Base-by-base conservation (phyloP, 495 filamentous ascomycete genomes). In the Trichocladium antarcticum region DNA sequence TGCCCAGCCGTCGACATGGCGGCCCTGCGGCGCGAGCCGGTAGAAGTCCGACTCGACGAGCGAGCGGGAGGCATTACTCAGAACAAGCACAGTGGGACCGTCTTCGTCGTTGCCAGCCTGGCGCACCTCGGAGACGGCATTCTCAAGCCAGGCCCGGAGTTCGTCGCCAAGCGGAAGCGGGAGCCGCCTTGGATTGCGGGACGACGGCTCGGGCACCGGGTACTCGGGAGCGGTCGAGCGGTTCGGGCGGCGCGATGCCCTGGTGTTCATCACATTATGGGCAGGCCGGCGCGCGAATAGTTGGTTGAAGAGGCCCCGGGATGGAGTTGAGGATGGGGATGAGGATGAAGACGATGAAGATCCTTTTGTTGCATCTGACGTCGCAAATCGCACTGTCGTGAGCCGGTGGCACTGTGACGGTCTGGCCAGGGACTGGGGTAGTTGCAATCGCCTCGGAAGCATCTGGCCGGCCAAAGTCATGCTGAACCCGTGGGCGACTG, bases 31-130 rank as follows among this genome's bases (percentile, higher is more conserved):
- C 8, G 75, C 67, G 6, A 83, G 54, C 17, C 80, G 74, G 24
- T 75, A 68, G 65, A 86, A 85, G 61, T 86, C 82, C 52, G 70
- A 71, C 63, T 79, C 76, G 6, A 67, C 57, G 35, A 85, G 69
- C 10, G 71, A 69, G 42, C 68, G 73, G 57, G 73, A 74, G 27
- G 70, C 69, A n/a, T 67, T 63, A 28, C 58, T 61, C 37, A 83
- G 59, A 14, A 75, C 62, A 16, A 84, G 66, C 20, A 79, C 49
- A 6, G 49, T 29, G 6, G 9, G 16, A 37, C 9, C 4, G 35
- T 36, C 20, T 36, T 41, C 6, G 14, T 1, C 19, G 32, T 10
- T 11, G 8, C 3, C 14, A 4, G 35, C 21, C 14, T 24, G 19
- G 17, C 17, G 28, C 1, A 24, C n/a, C 7, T 20, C 6, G 1